A percentile compares a stretch with the other conserved stretches of the same genome.
Conservation (phyloP, 805 yeast species). For the Priceomyces melissophilus region DNA sequence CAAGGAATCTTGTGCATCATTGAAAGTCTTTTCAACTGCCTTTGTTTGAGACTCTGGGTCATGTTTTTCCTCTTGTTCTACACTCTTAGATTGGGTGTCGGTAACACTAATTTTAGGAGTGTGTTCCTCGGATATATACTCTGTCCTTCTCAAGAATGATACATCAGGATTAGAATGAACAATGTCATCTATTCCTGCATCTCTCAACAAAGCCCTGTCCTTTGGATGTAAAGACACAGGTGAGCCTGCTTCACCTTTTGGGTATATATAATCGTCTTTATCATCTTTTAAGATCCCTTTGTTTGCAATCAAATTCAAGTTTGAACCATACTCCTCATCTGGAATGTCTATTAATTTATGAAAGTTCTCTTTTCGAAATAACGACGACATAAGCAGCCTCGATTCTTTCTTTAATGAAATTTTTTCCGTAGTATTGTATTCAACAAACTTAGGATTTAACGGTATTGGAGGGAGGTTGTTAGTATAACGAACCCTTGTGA, state of each 20-base stretch:
- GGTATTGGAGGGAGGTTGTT: conserved; percentile 93
- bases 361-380: conserved; percentile 73
- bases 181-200: conserved; percentile 58
- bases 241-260: conserved; percentile 20
- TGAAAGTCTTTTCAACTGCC: conserved; percentile 78
- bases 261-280: conserved; percentile 44
- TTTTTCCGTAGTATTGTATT: conserved; percentile 42
- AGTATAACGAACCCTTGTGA: conserved; percentile 77
- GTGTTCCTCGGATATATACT: conserved; percentile 73
- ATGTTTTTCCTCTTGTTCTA: conserved; percentile 29
- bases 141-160: conserved; percentile 90
- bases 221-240: conserved; percentile 61
- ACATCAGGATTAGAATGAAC: conserved; percentile 50
- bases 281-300: conserved; percentile 66
- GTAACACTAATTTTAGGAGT: conserved; percentile 15
- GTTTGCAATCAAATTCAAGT: conserved; percentile 63
- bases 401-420: conserved; percentile 36
- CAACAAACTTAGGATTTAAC: conserved; percentile 80
- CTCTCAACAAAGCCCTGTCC: conserved; percentile 73
- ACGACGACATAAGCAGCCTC: conserved; percentile 58
- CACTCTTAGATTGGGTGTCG: conserved; percentile 16
- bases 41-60: conserved; percentile 64
- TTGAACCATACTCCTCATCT: conserved; percentile 70
- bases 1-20: conserved; percentile 48
- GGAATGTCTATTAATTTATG: conserved; percentile 53